Conservation (phyloP, 2,329 filamentous ascomycete genomes). For the Plectosphaerella cucumerina region DNA sequence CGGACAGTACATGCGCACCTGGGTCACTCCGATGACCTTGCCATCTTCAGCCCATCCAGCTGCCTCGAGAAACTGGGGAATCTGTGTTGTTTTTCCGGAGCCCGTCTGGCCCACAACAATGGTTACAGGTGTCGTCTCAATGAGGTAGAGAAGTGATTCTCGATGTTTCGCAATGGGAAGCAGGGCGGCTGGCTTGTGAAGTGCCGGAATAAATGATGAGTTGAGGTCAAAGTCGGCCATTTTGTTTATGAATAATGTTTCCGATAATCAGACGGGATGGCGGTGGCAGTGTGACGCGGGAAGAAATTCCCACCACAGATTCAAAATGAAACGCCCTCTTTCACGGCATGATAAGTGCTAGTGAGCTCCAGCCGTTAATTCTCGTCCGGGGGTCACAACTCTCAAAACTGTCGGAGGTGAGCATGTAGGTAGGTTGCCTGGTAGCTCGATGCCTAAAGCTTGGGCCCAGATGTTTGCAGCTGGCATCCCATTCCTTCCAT, state of each 20-base stretch:
- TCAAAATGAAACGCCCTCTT: too few relatives aligned
- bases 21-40: conserved; percentile 82
- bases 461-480: too few relatives aligned
- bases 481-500: too few relatives aligned
- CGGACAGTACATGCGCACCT: conserved; percentile 51
- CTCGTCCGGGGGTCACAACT: too few relatives aligned
- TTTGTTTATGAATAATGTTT: background rate
- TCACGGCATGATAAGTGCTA: too few relatives aligned
- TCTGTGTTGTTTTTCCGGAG: conserved; percentile 92
- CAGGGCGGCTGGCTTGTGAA: conserved; percentile 80
- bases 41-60: conserved; percentile 86
- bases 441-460: too few relatives aligned
- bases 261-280: too few relatives aligned
- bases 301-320: too few relatives aligned
- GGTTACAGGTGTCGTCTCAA: conserved; percentile 80
- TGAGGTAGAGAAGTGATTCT: conserved; percentile 74
- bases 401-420: too few relatives aligned
- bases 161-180: conserved; percentile 84
- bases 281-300: too few relatives aligned
- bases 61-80: conserved; percentile 84
- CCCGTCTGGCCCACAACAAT: conserved; percentile 93
- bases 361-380: too few relatives aligned
- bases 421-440: too few relatives aligned
- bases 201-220: conserved; percentile 66
- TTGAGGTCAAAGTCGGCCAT: conserved; percentile 57